Evolutionary conservation across 2,329 filamentous ascomycete genomes (phyloP).

Genomic region (Lomentospora prolificans): DNA sequence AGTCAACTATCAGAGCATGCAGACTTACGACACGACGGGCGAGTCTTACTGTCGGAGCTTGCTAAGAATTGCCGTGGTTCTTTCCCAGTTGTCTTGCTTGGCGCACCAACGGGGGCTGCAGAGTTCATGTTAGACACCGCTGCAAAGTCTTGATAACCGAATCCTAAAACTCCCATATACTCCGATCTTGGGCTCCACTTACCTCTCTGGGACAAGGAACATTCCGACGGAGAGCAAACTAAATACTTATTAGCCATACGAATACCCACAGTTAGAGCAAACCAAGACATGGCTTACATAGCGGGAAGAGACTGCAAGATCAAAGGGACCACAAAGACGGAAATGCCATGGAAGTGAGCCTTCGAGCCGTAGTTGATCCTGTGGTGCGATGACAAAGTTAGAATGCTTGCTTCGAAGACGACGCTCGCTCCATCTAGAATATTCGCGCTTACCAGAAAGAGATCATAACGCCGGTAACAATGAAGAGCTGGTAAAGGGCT

Average conservation of each 20-base stretch:
- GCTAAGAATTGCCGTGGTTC: slow-evolving; percentile 45
- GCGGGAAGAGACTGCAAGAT: slow-evolving; percentile 57
- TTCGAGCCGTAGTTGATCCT: slow-evolving; percentile 47
- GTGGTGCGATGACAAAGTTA: slow-evolving; percentile 22
- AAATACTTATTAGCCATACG: slow-evolving; percentile 3
- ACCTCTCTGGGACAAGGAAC: slow-evolving; percentile 44
- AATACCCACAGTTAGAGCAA: neutral
- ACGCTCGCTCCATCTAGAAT: neutral
- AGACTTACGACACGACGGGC: too few species aligned
- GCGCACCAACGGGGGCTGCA: slow-evolving; percentile 59
- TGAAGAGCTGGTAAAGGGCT: slow-evolving; percentile 41
- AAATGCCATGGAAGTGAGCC: slow-evolving; percentile 33
- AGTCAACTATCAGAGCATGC: too few species aligned
- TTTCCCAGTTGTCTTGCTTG: slow-evolving; percentile 58
- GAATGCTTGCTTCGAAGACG: slow-evolving; percentile 9
- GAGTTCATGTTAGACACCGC: neutral
- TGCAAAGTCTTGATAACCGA: too few species aligned
- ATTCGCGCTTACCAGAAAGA: slow-evolving; percentile 25
- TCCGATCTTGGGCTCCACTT: neutral
- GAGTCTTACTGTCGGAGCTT: slow-evolving; percentile 34
- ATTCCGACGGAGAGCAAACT: slow-evolving; percentile 49
- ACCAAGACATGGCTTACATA: slow-evolving; percentile 22
- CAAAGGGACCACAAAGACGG: slow-evolving; percentile 51
- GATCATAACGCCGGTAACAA: slow-evolving; percentile 31
- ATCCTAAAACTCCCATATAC: too few species aligned